Evolutionary conservation across 306 rosid genomes (phyloP), one percentile per base, ranked within the genome.

Genomic region (Quercus ilex): DNA sequence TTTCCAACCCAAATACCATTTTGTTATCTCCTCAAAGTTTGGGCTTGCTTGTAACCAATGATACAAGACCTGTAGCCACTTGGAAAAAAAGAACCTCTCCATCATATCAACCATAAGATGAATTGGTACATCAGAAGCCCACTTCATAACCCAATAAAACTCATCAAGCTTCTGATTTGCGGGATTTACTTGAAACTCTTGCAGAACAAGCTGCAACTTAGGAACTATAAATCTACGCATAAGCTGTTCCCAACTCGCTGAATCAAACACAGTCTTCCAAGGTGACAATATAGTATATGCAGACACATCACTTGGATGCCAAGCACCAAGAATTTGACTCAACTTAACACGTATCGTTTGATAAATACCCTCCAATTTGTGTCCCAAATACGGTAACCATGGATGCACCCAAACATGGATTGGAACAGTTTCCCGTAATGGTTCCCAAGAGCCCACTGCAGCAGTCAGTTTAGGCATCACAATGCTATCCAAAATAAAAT

Each of bases 341-440:
- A 95, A 82, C 89, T 91, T 95, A 75, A 80, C 88, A 21, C 97
- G 96, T 79, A 95, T 93, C 57, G 81, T 87, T 73, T 89, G 97
- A 84, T 88, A 95, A 64, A 93, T 82, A 28, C 90, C 92, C 88
- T 95, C 99, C 87, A 95, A 77, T 82, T 87, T 93, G 87, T 87
- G 84, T 49, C 97, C 98, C 77, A 95, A 79, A 83, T 88, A 72
- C 10, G 92, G 98, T 33, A 95, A 86, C 99, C 99, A 95, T 41
- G 99, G 98, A 86, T 95, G 99, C 77, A 95, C 92, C 99, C 98
- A 95, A 12, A 90, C 90, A 78, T 93, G 99, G 77, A 93, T 93
- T 72, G 97, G 97, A 86, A 95, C 89, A 58, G 96, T 90, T 83
- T 95, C 97, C 33, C 85, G 97, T 74, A 89, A 97, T 13, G 98